Evolutionary conservation across 1,139 yeast genomes (phyloP).

Genomic region (Blastobotrys malaysiensis): DNA sequence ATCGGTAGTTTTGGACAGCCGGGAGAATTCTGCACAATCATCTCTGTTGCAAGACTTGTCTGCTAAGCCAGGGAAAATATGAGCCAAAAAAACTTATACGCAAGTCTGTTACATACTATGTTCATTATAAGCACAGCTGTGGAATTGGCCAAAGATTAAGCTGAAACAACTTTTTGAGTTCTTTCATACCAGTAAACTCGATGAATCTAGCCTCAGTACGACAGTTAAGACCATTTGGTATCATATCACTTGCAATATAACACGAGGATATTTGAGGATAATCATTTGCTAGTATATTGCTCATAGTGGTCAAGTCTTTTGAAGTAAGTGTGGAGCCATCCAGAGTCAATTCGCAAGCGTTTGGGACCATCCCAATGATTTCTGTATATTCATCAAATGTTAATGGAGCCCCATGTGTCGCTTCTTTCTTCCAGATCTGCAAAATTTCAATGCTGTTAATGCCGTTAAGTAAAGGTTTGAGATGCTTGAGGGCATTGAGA

Average conservation of each 20-base stretch:
- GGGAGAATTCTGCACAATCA: no score
- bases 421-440: neutral
- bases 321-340: neutral
- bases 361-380: neutral
- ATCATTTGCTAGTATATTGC: neutral
- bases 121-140: no score
- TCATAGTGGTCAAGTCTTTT: neutral
- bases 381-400: neutral
- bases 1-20: no score
- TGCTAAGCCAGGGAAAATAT: no score
- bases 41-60: no score
- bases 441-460: neutral
- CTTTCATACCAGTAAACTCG: neutral
- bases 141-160: neutral
- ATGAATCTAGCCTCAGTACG: neutral
- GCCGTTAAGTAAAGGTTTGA: neutral
- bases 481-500: neutral
- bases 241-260: neutral
- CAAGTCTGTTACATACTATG: no score
- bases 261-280: neutral
- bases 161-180: neutral
- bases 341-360: neutral
- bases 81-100: no score
- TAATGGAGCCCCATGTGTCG: neutral
- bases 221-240: neutral